Evolutionary conservation across 345 rosid species (phyloP).

Genomic region (Eutrema japonicum): DNA sequence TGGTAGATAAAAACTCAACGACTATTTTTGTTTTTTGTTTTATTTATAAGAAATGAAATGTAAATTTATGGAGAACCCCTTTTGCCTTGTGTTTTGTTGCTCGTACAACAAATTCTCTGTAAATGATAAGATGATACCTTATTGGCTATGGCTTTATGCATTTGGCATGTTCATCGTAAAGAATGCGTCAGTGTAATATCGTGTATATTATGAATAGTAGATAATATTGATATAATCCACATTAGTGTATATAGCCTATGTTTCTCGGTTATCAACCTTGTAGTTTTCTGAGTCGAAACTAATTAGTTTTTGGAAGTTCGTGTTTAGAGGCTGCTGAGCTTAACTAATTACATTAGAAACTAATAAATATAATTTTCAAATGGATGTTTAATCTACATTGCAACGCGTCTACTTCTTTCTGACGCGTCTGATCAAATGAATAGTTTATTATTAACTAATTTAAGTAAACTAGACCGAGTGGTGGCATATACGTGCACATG

Average conservation of each 20-base stretch:
- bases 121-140: background rate
- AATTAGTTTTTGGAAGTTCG: conserved; percentile 16
- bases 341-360: background rate
- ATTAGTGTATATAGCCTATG: background rate
- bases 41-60: no score
- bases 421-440: conserved; percentile 33
- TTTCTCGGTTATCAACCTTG: conserved; percentile 22
- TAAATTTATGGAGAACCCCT: background rate
- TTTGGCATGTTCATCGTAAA: conserved; percentile 27
- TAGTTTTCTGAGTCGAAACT: conserved; percentile 27
- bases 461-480: conserved; percentile 17
- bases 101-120: background rate
- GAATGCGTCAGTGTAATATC: conserved; percentile 11
- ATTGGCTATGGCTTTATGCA: conserved; percentile 1
- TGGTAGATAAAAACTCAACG: no score
- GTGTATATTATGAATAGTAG: background rate
- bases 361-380: background rate
- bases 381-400: background rate
- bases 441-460: conserved; percentile 29
- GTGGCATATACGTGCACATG: conserved; percentile 34
- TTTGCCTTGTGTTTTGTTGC: background rate
- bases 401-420: conserved; percentile 22
- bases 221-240: conserved; percentile 22
- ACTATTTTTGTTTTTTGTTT: no score
- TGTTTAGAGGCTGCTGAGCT: conserved; percentile 36